phyloP scores from a whole-genome alignment of 768 basidiomycete species.

The Asterophora lycoperdoides region DNA sequence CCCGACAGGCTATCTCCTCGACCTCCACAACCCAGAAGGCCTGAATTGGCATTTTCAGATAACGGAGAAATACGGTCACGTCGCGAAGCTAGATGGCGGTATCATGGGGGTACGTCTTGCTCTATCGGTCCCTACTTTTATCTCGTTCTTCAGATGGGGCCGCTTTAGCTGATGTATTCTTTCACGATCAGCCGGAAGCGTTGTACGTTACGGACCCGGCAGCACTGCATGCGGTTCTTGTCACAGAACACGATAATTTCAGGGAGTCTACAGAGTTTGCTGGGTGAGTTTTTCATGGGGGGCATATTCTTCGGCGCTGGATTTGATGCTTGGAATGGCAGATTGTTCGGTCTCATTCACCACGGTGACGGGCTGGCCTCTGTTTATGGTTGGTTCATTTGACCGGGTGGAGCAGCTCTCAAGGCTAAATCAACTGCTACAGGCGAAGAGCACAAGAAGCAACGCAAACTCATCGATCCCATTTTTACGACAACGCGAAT shows the following conservation, averaged over 20 bases:
- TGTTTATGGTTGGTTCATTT: conserved; percentile 13
- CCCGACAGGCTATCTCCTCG: conserved; percentile 17
- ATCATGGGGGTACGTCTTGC: conserved; percentile 14
- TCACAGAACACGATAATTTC: conserved; percentile 19
- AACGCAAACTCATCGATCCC: conserved; percentile 22
- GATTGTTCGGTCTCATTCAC: conserved; percentile 23
- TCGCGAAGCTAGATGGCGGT: conserved; percentile 20
- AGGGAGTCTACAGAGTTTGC: conserved; percentile 23
- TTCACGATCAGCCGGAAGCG: conserved; percentile 16
- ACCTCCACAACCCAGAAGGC: conserved; percentile 19
- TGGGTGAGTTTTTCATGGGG: conserved; percentile 10
- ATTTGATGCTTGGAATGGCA: neutral
- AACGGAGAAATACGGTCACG: conserved; percentile 19
- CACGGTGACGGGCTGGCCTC: conserved; percentile 23
- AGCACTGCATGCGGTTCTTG: conserved; percentile 22
- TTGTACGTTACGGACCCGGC: conserved; percentile 24
- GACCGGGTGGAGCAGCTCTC: neutral
- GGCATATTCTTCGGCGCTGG: too few species aligned
- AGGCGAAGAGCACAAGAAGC: conserved; percentile 24
- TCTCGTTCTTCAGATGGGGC: too few species aligned
- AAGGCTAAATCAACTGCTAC: neutral
- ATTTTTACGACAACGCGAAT: conserved; percentile 21
- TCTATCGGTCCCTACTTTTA: neutral
- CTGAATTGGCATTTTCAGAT: conserved; percentile 21
- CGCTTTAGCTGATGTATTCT: too few species aligned